Base-by-base conservation (phyloP, 345 rosid genomes). In the Citrus trifoliata region DNA sequence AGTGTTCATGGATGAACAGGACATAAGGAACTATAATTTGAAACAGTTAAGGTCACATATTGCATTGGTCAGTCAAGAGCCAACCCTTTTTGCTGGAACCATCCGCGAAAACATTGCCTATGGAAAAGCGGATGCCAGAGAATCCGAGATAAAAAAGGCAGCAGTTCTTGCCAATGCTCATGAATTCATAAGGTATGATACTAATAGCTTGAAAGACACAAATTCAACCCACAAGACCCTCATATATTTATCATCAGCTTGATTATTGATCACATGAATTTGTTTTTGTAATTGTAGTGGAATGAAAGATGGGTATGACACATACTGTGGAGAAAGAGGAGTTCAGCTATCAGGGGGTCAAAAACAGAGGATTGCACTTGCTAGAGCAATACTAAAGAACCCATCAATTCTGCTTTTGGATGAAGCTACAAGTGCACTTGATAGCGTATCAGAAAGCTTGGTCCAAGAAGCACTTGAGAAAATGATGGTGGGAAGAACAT, bases 341-440 rank as follows among this genome's bases (percentile, higher is more conserved):
- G 85, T 84, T 56, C 94, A 89, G 80, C 88, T 88, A 69, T 89
- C 91, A 6, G 94, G 95, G 72, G 96, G 98, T 32, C 96, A 93
- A 66, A 92, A 92, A 66, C 98, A 90, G 63, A 78, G 93, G 82
- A 83, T 92, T 5, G 96, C 96, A 5, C 83, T 92, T 0, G 95
- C 98, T 19, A 89, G 93, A 1, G 93, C 96, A 2, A 90, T 93
- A 9, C 75, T 90, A 61, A 92, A 92, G 83, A 79, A 90, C 51
- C 95, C 95, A 13, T 72, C 85, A 59, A 87, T 93, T 84, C 85
- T 93, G 14, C 80, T 92, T 56, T 80, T 92, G 27, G 97, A 93
- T 35, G 97, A 93, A 77, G 95, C 97, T 1, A 92, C 97, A 0
- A 92, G 98, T 69, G 95, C 95, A 19, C 88, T 89, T 12, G 93